Evolutionary conservation across 768 basidiomycete species (phyloP).

Genomic region (Rhizopogon roseolus): DNA sequence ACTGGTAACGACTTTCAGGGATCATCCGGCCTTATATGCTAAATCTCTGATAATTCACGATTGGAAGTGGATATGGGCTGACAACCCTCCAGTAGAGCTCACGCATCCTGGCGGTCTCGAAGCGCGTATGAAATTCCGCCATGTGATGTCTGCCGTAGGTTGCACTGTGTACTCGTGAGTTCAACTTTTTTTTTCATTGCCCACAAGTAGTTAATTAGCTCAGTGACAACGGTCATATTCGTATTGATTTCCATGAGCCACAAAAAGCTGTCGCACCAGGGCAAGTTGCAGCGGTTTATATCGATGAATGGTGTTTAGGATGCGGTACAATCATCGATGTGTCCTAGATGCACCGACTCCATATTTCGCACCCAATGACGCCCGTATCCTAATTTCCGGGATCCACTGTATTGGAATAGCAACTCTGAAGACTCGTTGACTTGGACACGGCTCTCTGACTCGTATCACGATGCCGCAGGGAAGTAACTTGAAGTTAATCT

Average conservation of each 20-base stretch:
- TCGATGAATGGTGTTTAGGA: slow-evolving; percentile 77
- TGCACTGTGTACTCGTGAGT: slow-evolving; percentile 52
- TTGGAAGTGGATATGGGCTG: slow-evolving; percentile 78
- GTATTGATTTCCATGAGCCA: slow-evolving; percentile 51
- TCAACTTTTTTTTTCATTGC: background rate
- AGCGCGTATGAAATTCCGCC: slow-evolving; percentile 59
- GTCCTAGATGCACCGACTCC: background rate
- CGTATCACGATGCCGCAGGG: too few species aligned
- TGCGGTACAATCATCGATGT: slow-evolving; percentile 59
- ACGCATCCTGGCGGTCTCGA: slow-evolving; percentile 39
- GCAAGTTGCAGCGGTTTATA: slow-evolving; percentile 74
- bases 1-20: slow-evolving; percentile 29
- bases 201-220: slow-evolving; percentile 5
- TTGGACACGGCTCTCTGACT: too few species aligned
- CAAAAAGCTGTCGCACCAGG: slow-evolving; percentile 72
- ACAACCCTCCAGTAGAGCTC: slow-evolving; percentile 45
- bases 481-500: too few species aligned
- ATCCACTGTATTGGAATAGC: too few species aligned
- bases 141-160: slow-evolving; percentile 53
- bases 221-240: slow-evolving; percentile 22
- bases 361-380: too few species aligned
- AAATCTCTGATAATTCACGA: slow-evolving; percentile 34
- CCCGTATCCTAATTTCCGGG: background rate
- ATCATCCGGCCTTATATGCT: slow-evolving; percentile 54
- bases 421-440: too few species aligned